Evolutionary conservation across 2,329 filamentous ascomycete species (phyloP), one percentile per base, ranked within the genome.

Genomic region (Raffaelea arxii): DNA sequence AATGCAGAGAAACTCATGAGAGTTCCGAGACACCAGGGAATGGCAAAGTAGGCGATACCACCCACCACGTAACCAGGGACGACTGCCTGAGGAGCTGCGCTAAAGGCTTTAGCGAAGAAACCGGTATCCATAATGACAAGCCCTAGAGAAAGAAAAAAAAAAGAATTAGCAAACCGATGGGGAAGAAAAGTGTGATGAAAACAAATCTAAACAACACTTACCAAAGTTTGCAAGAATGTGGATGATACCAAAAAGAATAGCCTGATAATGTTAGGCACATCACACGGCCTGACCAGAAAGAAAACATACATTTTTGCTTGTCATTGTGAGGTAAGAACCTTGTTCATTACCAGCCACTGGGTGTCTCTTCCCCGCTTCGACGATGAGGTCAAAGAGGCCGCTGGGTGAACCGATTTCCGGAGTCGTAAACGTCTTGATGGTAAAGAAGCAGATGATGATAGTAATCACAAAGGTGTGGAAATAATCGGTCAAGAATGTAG

Each of bases 61-160:
- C 42, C 51, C 4, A 51, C 19, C 45, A 42, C 39, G 7, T 69
- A 70, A 3, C 64, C 67, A 35, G 62, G 62, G 1, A 68, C 65
- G 0, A 62, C 59, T 0, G 65, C 58, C 18, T 65, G 58, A 6
- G 66, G 41, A 49, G 64, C 61, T 10, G 65, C 54, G 1, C 61
- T 65, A 50, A 67, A 74, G 0, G 65, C 56, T 75, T 74, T 47
- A 73, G 70, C 69, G 69, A 75, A 55, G 32, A 74, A 75, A 2
- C 65, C 70, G 4, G 70, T 74, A 51, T 74, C 65, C 68, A 74
- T 73, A 5, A 72, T 59, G 1, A 74, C 71, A 1, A 72, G 59
- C 7, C 32, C 27, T 30, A 16, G 27, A 30, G 27, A 30, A 16
- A 30, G 16, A 30, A 16, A 49, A 83, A 80, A 0, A 84, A 83